Conservation (phyloP, 805 yeast genomes). For the Cyberlindnera suaveolens region DNA sequence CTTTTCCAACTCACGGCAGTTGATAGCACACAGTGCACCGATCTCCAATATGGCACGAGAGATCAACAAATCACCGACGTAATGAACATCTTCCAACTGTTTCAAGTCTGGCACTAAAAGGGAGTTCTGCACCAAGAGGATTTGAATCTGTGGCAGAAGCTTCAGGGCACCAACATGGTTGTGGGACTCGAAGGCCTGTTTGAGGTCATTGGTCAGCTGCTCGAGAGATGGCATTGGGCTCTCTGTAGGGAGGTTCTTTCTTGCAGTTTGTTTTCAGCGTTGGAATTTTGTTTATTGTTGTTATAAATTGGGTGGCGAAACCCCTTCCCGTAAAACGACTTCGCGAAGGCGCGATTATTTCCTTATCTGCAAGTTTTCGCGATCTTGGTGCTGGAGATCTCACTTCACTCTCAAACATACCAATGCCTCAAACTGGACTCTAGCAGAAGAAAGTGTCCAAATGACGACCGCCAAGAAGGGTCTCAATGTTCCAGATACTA, state of each 20-base stretch:
- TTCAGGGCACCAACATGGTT: slow-evolving; percentile 56
- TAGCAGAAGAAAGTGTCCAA: too few relatives aligned
- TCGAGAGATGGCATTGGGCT: slow-evolving; percentile 45
- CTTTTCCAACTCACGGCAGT: slow-evolving; percentile 50
- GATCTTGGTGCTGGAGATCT: too few relatives aligned
- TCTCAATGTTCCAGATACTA: slow-evolving; percentile 26
- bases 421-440: too few relatives aligned
- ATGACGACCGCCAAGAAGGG: slow-evolving; percentile 11
- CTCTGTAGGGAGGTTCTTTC: too few relatives aligned
- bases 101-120: slow-evolving; percentile 61
- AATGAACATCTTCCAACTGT: slow-evolving; percentile 26
- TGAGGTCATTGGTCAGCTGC: slow-evolving; percentile 62
- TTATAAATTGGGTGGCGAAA: too few relatives aligned
- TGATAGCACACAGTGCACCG: slow-evolving; percentile 78
- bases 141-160: slow-evolving; percentile 64
- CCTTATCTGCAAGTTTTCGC: too few relatives aligned
- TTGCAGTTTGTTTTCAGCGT: too few relatives aligned
- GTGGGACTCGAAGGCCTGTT: slow-evolving; percentile 53
- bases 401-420: too few relatives aligned
- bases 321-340: too few relatives aligned
- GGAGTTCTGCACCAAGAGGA: slow-evolving; percentile 72
- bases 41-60: slow-evolving; percentile 82
- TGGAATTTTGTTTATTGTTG: too few relatives aligned
- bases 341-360: too few relatives aligned
- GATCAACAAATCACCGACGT: slow-evolving; percentile 62